Conservation (phyloP, 164 flowering plant genomes). For the Stephania cephalantha region DNA sequence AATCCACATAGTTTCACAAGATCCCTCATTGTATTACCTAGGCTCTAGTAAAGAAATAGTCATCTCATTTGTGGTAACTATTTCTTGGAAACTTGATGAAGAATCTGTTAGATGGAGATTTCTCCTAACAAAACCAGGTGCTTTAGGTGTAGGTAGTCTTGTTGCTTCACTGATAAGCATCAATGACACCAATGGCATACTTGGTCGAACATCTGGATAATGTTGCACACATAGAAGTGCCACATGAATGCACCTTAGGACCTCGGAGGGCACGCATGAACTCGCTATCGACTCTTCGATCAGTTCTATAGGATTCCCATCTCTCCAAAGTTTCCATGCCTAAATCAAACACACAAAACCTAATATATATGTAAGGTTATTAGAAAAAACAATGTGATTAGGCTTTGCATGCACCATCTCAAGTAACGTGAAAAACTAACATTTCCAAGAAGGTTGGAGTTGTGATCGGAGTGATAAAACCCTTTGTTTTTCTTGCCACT, state of each 20-base stretch:
- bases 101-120: background rate
- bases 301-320: constrained; percentile 3
- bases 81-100: background rate
- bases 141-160: constrained; percentile 12
- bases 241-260: constrained; percentile 17
- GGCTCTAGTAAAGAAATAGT: constrained; percentile 5
- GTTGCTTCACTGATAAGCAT: constrained; percentile 18
- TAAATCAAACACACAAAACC: constrained; percentile 14
- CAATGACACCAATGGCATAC: constrained; percentile 13
- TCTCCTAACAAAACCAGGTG: constrained; percentile 15
- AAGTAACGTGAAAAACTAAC: background rate
- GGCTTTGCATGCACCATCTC: no score
- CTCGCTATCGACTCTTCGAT: background rate
- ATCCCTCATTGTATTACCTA: background rate
- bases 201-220: constrained; percentile 13
- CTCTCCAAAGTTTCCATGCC: constrained; percentile 23
- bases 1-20: no score
- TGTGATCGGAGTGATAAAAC: constrained; percentile 7
- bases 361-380: background rate
- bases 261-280: background rate
- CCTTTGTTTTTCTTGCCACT: constrained; percentile 12
- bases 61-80: background rate
- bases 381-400: background rate
- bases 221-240: constrained; percentile 23
- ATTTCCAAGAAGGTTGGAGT: constrained; percentile 9